Conservation (phyloP, 176 grass and related monocot genomes). For the Carex kokanica region DNA sequence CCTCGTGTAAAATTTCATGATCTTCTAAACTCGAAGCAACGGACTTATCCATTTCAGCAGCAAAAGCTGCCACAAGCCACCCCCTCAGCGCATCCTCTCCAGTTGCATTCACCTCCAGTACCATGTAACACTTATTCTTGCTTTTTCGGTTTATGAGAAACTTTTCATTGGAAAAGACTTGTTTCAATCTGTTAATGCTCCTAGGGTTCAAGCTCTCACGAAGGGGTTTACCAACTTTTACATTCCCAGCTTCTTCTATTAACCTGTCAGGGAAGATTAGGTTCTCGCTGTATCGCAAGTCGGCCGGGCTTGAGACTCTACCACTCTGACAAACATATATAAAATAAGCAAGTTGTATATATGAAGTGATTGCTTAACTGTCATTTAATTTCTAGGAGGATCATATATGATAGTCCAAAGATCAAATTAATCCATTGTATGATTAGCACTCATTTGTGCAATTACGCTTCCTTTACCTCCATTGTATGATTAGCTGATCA, state of each 20-base stretch:
- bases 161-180: conserved; percentile 61
- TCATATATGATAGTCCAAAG: not conserved
- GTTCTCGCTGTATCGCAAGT: conserved; percentile 69
- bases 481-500: not conserved
- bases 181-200: conserved; percentile 37
- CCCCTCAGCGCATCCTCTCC: conserved; percentile 82
- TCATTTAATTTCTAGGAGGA: not conserved
- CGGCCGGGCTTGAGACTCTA: conserved; percentile 80
- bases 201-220: conserved; percentile 34
- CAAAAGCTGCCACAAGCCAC: conserved; percentile 80
- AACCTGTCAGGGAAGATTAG: conserved; percentile 62
- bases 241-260: conserved; percentile 68
- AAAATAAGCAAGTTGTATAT: not conserved
- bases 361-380: not conserved
- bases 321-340: conserved; percentile 42
- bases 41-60: conserved; percentile 58
- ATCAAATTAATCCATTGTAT: not conserved
- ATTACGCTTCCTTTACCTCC: not conserved
- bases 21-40: conserved; percentile 13
- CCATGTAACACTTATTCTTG: conserved; percentile 45
- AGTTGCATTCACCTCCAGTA: conserved; percentile 65
- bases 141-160: conserved; percentile 53
- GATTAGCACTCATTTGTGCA: not conserved
- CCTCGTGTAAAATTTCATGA: conserved; percentile 29
- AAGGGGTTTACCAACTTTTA: conserved; percentile 69